phyloP scores from a whole-genome alignment of 2,329 filamentous ascomycete species.

The Neofusicoccum laricinum region DNA sequence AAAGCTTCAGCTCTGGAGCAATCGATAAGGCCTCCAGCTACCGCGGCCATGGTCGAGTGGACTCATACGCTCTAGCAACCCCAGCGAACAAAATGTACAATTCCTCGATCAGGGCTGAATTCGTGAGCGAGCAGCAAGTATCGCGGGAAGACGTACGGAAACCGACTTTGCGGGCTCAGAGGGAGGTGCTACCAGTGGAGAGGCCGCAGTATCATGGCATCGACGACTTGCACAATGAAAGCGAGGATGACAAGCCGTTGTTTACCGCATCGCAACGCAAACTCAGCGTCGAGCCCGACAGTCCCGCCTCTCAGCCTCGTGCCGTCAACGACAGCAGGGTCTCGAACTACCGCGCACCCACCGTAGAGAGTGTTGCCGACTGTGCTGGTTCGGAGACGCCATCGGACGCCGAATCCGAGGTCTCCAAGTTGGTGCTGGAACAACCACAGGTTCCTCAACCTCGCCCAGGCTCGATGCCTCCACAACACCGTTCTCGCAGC shows the following conservation, averaged over 20 bases:
- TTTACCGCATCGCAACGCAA: background rate
- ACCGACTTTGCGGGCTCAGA: background rate
- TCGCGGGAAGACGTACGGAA: background rate
- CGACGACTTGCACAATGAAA: background rate
- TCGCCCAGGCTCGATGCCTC: background rate
- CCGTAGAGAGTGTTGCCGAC: background rate
- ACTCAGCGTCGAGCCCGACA: background rate
- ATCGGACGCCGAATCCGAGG: slow-evolving; percentile 3
- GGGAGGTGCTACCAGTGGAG: background rate
- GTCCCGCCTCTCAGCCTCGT: background rate
- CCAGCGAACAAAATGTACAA: background rate
- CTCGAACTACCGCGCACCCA: background rate
- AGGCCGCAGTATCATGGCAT: background rate
- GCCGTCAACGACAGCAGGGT: too few species aligned
- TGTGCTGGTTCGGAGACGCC: background rate
- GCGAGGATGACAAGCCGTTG: background rate
- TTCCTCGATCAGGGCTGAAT: background rate
- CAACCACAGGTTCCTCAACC: background rate
- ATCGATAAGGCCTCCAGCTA: background rate
- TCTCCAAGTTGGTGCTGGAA: background rate
- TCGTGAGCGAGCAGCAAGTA: background rate
- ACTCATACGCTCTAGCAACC: background rate
- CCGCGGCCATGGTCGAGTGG: background rate
- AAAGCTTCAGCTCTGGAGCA: background rate
- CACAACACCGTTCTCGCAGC: background rate